Percentiles rank a stretch among this genome's conserved stretches.
These are phyloP conservation scores for Globisporangium cystogenes DNA, from an alignment of 352 stramenopile genomes.

Conservation along the genomic window DNA sequence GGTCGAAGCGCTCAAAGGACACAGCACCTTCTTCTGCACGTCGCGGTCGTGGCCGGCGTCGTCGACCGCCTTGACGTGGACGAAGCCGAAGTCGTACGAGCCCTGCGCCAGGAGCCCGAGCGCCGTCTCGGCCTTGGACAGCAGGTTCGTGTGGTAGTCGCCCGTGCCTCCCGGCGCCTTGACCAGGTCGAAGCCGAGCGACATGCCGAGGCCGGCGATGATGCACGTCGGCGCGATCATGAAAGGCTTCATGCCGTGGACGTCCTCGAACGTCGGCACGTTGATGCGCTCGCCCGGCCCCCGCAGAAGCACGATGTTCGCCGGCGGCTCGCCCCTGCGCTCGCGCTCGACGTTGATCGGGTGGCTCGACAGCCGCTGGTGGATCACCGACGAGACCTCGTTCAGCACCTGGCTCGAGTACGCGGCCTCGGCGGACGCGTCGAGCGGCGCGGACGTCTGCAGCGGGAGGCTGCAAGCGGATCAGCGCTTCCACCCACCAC, in stretches of 20 bases:
- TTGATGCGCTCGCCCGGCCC: conserved; percentile 83
- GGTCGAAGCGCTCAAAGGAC: too few species aligned
- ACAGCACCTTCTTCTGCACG: conserved; percentile 72
- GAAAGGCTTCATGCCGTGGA: conserved; percentile 77
- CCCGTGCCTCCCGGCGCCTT: conserved; percentile 68
- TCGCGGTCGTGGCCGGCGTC: conserved; percentile 84
- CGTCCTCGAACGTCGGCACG: conserved; percentile 73
- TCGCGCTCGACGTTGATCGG: conserved; percentile 73
- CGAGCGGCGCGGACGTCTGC: conserved; percentile 46
- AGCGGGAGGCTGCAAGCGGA: conserved; percentile 48
- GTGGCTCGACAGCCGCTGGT: conserved; percentile 52
- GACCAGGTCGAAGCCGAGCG: conserved; percentile 70
- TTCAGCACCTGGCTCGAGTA: conserved; percentile 83
- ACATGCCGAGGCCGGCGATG: conserved; percentile 85
- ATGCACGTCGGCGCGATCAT: conserved; percentile 89
- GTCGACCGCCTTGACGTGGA: conserved; percentile 85
- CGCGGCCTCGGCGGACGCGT: conserved; percentile 53
- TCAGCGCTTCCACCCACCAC: not conserved
- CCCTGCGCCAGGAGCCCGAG: conserved; percentile 32
- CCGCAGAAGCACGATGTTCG: conserved; percentile 83
- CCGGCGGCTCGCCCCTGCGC: conserved; percentile 44
- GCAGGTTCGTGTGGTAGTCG: conserved; percentile 82
- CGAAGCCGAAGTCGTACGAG: conserved; percentile 74
- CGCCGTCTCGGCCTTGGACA: conserved; percentile 75
- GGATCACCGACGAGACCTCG: conserved; percentile 63